Conservation (phyloP, 129 eudicot genomes). For the Oenanthe sinensis region DNA sequence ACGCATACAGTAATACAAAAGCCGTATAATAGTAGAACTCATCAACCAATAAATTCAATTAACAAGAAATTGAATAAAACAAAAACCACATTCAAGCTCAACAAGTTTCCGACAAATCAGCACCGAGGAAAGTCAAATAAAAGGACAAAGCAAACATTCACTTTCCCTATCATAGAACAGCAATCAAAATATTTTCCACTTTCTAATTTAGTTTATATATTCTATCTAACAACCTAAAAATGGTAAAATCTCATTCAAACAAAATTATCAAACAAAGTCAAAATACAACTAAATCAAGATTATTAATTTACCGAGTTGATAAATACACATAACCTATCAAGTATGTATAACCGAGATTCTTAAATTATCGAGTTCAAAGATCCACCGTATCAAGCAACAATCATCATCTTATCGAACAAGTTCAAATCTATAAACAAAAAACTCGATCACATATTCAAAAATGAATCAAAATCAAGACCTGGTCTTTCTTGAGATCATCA, state of each 20-base stretch:
- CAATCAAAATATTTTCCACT: neutral
- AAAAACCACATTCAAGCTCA: neutral
- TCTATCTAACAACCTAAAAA: neutral
- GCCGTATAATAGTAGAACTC: neutral
- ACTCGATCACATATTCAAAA: neutral
- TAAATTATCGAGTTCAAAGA: neutral
- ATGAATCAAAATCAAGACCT: conserved; percentile 26
- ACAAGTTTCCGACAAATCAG: neutral
- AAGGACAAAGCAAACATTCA: neutral
- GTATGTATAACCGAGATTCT: neutral
- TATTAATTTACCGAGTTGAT: neutral
- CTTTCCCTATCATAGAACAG: neutral
- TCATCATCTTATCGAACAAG: neutral
- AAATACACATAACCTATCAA: neutral
- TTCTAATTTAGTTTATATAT: neutral
- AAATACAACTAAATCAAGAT: neutral
- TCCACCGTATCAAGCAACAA: neutral
- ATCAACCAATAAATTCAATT: neutral
- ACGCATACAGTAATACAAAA: neutral
- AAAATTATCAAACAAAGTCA: neutral
- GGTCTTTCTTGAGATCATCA: conserved; percentile 52
- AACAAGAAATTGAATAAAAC: neutral
- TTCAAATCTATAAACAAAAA: neutral
- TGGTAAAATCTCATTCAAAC: neutral
- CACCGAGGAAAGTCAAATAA: neutral